Percentiles rank a stretch among this genome's conserved stretches.
These are phyloP conservation scores for Fonsecaea pedrosoi DNA, from an alignment of 2,329 filamentous ascomycete species.

Conservation along the genomic window DNA sequence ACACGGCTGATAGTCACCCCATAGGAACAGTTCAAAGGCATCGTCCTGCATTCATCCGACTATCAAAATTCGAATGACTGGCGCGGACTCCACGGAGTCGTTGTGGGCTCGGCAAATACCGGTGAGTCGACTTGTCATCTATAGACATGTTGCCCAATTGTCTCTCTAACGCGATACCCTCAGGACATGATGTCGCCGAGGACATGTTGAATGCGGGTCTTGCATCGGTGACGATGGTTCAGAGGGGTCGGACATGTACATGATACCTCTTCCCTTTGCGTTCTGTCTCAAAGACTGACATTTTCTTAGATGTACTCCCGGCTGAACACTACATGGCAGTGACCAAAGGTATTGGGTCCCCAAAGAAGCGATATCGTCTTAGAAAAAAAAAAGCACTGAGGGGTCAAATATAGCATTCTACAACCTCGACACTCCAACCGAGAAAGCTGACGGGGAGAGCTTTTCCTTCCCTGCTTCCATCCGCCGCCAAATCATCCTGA, in stretches of 20 bases:
- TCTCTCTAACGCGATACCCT: too few species aligned
- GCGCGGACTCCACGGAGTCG: slow-evolving; percentile 52
- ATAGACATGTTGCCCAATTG: background rate
- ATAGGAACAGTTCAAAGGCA: slow-evolving; percentile 46
- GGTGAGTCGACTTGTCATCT: slow-evolving; percentile 30
- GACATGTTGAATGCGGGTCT: slow-evolving; percentile 54
- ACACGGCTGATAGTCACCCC: background rate
- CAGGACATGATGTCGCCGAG: slow-evolving; percentile 56
- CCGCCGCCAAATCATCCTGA: slow-evolving; percentile 44
- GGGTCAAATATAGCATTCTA: background rate
- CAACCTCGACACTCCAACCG: slow-evolving; percentile 36
- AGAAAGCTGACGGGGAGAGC: slow-evolving; percentile 34
- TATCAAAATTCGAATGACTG: slow-evolving; percentile 46
- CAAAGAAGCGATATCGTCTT: background rate
- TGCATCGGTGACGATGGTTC: slow-evolving; percentile 54
- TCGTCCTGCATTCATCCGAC: slow-evolving; percentile 45
- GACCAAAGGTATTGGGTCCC: slow-evolving; percentile 40
- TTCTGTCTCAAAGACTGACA: background rate
- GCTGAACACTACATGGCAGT: slow-evolving; percentile 38
- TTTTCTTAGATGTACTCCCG: slow-evolving; percentile 31
- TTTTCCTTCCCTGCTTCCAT: slow-evolving; percentile 43
- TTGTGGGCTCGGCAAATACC: slow-evolving; percentile 59
- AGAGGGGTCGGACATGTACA: slow-evolving; percentile 51
- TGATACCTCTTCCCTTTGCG: background rate
- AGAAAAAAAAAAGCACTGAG: background rate